These are phyloP conservation scores for Lactarius vividus DNA, from an alignment of 768 basidiomycete genomes.

Conservation along the genomic window DNA sequence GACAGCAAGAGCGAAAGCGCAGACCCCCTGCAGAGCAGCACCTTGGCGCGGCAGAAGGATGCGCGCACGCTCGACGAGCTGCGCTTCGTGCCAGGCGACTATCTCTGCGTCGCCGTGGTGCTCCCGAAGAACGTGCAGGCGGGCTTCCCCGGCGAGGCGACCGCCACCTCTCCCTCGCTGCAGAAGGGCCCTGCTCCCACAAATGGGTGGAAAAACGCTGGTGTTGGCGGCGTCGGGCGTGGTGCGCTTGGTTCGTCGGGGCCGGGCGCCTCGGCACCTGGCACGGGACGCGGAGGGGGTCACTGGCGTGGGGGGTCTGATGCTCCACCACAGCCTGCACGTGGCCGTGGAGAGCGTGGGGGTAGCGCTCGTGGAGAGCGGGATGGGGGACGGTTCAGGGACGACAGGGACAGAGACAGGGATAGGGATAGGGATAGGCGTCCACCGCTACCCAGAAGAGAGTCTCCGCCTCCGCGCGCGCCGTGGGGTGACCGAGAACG, in stretches of 20 bases:
- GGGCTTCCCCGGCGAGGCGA: constrained; percentile 41
- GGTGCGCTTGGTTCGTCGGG: constrained; percentile 47
- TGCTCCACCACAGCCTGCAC: constrained; percentile 37
- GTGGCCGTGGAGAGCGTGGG: constrained; percentile 44
- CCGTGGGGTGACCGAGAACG: constrained; percentile 40
- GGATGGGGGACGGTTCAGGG: constrained; percentile 41
- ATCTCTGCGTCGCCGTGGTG: constrained; percentile 68
- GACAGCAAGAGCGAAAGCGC: neutral
- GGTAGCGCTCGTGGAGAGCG: constrained; percentile 36
- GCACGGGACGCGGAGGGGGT: constrained; percentile 55
- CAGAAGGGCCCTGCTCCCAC: constrained; percentile 46
- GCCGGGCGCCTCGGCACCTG: constrained; percentile 34
- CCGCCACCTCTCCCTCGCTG: constrained; percentile 28
- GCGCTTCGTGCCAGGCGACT: constrained; percentile 79
- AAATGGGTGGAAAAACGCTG: constrained; percentile 37
- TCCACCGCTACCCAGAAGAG: constrained; percentile 39
- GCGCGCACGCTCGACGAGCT: constrained; percentile 77
- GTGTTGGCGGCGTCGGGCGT: constrained; percentile 36
- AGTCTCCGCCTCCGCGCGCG: constrained; percentile 42
- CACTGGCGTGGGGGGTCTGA: constrained; percentile 77
- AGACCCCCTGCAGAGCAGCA: constrained; percentile 18
- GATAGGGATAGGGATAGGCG: constrained; percentile 44
- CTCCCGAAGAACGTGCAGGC: constrained; percentile 59
- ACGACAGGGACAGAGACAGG: constrained; percentile 41
- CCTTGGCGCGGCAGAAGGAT: constrained; percentile 35